These are phyloP conservation scores for Globisporangium parvum DNA, from an alignment of 352 stramenopile genomes.

Conservation along the genomic window DNA sequence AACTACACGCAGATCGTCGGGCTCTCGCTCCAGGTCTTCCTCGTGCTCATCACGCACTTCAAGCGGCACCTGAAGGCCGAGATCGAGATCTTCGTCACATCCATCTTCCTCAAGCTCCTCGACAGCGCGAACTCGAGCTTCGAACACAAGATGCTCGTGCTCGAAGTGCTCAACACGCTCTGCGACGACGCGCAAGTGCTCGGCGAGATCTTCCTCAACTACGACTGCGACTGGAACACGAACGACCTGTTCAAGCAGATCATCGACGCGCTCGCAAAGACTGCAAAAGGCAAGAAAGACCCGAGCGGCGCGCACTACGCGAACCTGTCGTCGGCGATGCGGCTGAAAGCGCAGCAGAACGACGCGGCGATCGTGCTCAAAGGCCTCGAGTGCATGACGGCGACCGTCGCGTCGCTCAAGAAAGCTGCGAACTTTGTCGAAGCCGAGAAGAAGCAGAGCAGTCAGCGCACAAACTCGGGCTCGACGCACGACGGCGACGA, in stretches of 20 bases:
- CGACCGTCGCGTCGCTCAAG: constrained; percentile 90
- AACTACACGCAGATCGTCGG: constrained; percentile 95
- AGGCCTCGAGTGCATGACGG: constrained; percentile 91
- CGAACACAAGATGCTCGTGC: constrained; percentile 96
- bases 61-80: constrained; percentile 96
- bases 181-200: constrained; percentile 93
- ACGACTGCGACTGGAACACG: constrained; percentile 98
- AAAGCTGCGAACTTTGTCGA: constrained; percentile 84
- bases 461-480: constrained; percentile 16
- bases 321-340: constrained; percentile 51
- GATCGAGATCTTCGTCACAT: constrained; percentile 98
- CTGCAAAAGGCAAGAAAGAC: constrained; percentile 89
- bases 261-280: constrained; percentile 93
- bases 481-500: constrained; percentile 33
- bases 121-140: constrained; percentile 96
- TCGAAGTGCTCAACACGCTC: constrained; percentile 95
- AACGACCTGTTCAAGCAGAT: constrained; percentile 98
- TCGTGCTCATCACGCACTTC: constrained; percentile 92
- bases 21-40: constrained; percentile 97
- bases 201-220: constrained; percentile 99
- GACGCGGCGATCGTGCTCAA: constrained; percentile 73
- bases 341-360: constrained; percentile 65
- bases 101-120: constrained; percentile 97
- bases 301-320: constrained; percentile 36
- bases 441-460: constrained; percentile 38